These are phyloP conservation scores for Aurantiochytrium sp. DNA, from an alignment of 108 stramenopile species.

Conservation along the genomic window DNA sequence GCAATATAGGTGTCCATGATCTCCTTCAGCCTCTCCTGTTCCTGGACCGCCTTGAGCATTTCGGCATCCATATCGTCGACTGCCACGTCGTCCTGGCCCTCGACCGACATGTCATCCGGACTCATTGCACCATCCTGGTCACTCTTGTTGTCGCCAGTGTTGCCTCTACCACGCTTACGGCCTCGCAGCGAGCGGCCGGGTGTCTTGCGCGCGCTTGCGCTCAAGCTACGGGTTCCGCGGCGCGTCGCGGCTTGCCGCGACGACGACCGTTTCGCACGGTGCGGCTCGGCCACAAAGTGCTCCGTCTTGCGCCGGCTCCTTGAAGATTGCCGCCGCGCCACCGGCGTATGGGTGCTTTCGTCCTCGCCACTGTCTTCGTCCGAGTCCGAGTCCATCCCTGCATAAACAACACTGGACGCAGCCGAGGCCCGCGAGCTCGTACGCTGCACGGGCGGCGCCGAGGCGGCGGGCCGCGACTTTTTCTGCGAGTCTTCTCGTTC, in stretches of 20 bases:
- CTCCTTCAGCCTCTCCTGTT: neutral
- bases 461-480: neutral
- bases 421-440: neutral
- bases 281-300: neutral
- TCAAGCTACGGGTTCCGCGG: no score
- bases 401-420: neutral
- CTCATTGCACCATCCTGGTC: no score
- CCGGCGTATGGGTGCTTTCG: no score
- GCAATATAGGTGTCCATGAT: neutral
- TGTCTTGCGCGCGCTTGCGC: neutral
- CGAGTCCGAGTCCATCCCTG: no score
- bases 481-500: neutral
- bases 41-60: neutral
- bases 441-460: neutral
- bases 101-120: no score
- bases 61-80: neutral
- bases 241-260: no score
- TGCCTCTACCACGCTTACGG: neutral
- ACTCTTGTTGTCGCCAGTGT: no score
- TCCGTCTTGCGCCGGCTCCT: neutral
- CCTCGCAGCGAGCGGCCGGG: neutral
- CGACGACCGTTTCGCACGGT: neutral
- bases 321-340: neutral
- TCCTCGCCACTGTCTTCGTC: no score
- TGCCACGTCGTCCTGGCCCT: no score